Percentiles rank a stretch among this genome's conserved stretches.
Conservation (phyloP, 169 alveolate species). For the Perkinsus chesapeaki region DNA sequence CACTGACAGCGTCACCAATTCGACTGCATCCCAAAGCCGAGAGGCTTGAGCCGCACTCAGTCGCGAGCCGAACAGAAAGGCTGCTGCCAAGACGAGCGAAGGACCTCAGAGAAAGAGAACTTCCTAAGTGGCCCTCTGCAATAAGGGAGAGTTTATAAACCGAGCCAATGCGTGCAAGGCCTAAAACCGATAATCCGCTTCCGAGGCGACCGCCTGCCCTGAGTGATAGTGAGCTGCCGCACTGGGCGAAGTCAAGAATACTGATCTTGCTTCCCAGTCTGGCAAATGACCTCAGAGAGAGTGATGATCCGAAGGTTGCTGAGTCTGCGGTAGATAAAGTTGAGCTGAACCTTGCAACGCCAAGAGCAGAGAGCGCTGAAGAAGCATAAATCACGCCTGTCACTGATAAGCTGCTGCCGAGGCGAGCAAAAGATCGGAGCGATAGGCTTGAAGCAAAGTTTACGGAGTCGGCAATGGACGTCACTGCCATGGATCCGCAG, state of each 20-base stretch:
- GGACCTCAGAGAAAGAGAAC: neutral
- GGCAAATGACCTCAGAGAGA: neutral
- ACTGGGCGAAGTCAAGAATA: neutral
- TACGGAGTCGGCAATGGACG: neutral
- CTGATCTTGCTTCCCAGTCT: neutral
- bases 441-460: neutral
- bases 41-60: neutral
- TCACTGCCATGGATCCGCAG: neutral
- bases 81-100: neutral
- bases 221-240: neutral
- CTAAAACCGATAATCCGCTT: neutral
- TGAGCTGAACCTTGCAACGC: neutral
- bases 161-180: neutral
- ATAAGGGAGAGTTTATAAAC: neutral
- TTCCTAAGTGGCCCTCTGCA: neutral
- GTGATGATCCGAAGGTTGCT: neutral
- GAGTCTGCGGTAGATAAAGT: neutral
- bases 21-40: neutral
- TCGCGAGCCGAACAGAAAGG: neutral
- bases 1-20: neutral
- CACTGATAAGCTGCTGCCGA: neutral
- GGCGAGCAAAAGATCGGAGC: neutral
- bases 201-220: neutral
- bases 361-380: neutral
- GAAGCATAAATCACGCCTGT: neutral